A percentile compares a stretch with the other conserved stretches of the same genome.
phyloP scores from a whole-genome alignment of 345 rosid genomes.

The Microcos paniculata region DNA sequence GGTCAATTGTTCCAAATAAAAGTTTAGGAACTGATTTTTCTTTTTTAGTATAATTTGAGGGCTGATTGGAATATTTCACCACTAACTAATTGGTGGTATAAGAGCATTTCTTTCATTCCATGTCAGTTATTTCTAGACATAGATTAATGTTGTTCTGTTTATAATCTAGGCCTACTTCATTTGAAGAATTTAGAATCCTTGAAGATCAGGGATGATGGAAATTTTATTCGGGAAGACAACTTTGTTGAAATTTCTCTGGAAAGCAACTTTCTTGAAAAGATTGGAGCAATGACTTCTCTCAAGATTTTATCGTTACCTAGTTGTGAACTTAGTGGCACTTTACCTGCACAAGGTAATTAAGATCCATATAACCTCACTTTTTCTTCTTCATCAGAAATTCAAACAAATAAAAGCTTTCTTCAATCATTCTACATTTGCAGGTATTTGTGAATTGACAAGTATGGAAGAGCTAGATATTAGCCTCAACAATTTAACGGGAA shows the following conservation, averaged over 20 bases:
- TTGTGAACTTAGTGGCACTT: not conserved
- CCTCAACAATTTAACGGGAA: not conserved
- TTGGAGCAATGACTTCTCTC: no score
- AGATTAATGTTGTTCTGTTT: not conserved
- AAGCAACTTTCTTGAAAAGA: not conserved
- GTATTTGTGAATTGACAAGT: constrained; percentile 1
- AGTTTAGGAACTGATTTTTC: no score
- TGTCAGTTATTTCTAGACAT: no score
- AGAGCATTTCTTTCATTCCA: no score
- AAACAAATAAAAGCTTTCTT: not conserved
- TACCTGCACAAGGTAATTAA: not conserved
- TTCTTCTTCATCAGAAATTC: not conserved
- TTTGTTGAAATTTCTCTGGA: not conserved
- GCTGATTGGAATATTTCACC: no score
- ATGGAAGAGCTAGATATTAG: constrained; percentile 10
- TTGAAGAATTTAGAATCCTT: not conserved
- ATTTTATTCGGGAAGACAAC: not conserved
- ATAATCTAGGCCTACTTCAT: not conserved
- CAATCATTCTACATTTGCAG: not conserved
- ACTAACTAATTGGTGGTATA: no score
- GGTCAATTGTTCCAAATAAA: no score
- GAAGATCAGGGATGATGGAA: no score
- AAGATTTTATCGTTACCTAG: no score
- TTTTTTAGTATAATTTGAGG: no score
- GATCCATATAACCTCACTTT: not conserved